A percentile compares a stretch with the other conserved stretches of the same genome.
Conservation (phyloP, 2,329 filamentous ascomycete species). For the Trichoderma arundinaceum region DNA sequence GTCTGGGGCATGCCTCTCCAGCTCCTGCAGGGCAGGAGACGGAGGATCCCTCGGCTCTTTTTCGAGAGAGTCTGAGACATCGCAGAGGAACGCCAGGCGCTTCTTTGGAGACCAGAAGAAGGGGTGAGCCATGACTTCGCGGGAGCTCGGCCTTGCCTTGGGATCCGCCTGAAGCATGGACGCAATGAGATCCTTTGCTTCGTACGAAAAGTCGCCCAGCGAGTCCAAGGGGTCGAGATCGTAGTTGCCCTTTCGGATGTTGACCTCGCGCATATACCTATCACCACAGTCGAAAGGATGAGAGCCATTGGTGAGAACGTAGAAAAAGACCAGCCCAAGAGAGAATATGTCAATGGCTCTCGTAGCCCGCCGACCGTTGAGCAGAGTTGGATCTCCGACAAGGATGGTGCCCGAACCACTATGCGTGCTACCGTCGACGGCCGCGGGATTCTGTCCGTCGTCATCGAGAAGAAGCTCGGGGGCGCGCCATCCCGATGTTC, state of each 20-base stretch:
- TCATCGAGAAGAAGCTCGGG: conserved; percentile 89
- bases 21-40: conserved; percentile 66
- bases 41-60: conserved; percentile 86
- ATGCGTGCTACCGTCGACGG: conserved; percentile 61
- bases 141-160: conserved; percentile 69
- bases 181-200: conserved; percentile 84
- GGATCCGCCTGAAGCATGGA: conserved; percentile 72
- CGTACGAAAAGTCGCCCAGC: conserved; percentile 82
- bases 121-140: conserved; percentile 85
- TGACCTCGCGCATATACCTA: conserved; percentile 93
- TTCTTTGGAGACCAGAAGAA: conserved; percentile 97
- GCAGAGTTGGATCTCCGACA: conserved; percentile 55
- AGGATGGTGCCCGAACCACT: conserved; percentile 66
- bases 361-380: conserved; percentile 76
- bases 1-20: conserved; percentile 59
- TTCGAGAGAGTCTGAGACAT: conserved; percentile 96
- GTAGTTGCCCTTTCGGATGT: conserved; percentile 89
- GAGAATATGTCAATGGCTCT: conserved; percentile 98
- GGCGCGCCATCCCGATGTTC: conserved; percentile 95
- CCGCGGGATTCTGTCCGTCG: conserved; percentile 60
- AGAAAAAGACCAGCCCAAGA: conserved; percentile 96
- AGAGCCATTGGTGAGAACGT: conserved; percentile 89
- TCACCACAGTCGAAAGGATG: conserved; percentile 96
- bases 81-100: conserved; percentile 88
- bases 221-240: conserved; percentile 73